These are phyloP conservation scores for Candida silvatica DNA, from an alignment of 805 yeast genomes.

Conservation along the genomic window DNA sequence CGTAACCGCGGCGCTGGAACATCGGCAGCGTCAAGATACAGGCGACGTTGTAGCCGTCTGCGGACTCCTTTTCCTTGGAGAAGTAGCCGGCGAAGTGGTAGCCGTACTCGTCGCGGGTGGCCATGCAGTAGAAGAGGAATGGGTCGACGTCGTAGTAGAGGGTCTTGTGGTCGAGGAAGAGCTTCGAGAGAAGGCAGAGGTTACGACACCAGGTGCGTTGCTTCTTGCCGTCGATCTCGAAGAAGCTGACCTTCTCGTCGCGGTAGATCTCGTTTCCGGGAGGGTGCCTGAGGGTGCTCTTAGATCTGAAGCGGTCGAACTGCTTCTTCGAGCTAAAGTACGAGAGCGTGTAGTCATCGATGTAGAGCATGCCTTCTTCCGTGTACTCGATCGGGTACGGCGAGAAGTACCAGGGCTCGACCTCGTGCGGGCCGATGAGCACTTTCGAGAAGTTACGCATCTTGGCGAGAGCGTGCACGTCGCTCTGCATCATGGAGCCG, in stretches of 20 bases:
- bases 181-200: slow-evolving; percentile 78
- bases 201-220: slow-evolving; percentile 98
- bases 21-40: slow-evolving; percentile 95
- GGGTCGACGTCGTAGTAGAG: slow-evolving; percentile 98
- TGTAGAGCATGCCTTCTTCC: slow-evolving; percentile 72
- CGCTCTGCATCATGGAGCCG: slow-evolving; percentile 94
- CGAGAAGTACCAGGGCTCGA: slow-evolving; percentile 98
- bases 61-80: slow-evolving; percentile 94
- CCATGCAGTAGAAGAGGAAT: slow-evolving; percentile 92
- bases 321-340: slow-evolving; percentile 87
- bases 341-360: slow-evolving; percentile 84
- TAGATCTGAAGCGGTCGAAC: slow-evolving; percentile 83
- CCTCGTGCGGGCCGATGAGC: slow-evolving; percentile 81
- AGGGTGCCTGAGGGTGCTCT: slow-evolving; percentile 88
- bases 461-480: slow-evolving; percentile 76
- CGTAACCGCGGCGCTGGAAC: slow-evolving; percentile 92
- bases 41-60: slow-evolving; percentile 92
- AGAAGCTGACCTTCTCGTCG: slow-evolving; percentile 86
- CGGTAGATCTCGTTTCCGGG: slow-evolving; percentile 98
- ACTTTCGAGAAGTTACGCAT: slow-evolving; percentile 77
- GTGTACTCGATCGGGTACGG: slow-evolving; percentile 95
- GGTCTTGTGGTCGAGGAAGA: slow-evolving; percentile 93
- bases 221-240: slow-evolving; percentile 94
- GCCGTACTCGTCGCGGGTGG: slow-evolving; percentile 78
- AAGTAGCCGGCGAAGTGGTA: slow-evolving; percentile 96